Conservation (phyloP, 1,284 basidiomycete genomes). For the Taiwanofungus camphoratus region DNA sequence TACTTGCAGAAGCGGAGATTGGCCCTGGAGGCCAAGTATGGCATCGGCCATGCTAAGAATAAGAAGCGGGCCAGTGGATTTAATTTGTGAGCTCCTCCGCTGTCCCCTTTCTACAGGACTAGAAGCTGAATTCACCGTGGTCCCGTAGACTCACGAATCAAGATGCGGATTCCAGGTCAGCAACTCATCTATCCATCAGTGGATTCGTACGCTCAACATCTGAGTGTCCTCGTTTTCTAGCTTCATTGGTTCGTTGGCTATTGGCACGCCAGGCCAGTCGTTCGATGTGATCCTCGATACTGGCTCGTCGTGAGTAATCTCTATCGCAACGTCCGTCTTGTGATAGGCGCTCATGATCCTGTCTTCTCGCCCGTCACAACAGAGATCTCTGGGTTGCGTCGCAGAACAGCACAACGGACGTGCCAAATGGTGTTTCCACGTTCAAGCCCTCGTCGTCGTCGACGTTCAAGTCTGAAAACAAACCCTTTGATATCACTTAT, state of each 20-base stretch:
- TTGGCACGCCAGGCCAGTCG: constrained; percentile 34
- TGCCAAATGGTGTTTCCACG: constrained; percentile 18
- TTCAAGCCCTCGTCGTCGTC: constrained; percentile 26
- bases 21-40: constrained; percentile 25
- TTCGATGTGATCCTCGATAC: constrained; percentile 47
- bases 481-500: constrained; percentile 24
- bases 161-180: constrained; percentile 24
- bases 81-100: constrained; percentile 23
- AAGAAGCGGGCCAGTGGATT: constrained; percentile 24
- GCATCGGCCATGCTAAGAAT: constrained; percentile 11
- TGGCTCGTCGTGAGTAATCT: constrained; percentile 43
- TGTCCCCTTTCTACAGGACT: not conserved
- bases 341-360: not conserved
- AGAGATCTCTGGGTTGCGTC: constrained; percentile 28
- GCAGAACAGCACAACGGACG: constrained; percentile 2
- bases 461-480: constrained; percentile 21
- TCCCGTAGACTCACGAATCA: constrained; percentile 24
- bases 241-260: constrained; percentile 37
- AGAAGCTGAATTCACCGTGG: not conserved
- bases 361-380: not conserved
- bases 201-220: too few species aligned
- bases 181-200: not conserved
- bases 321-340: not conserved
- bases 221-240: constrained; percentile 17
- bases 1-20: constrained; percentile 22